Evolutionary conservation across 2,329 filamentous ascomycete genomes (phyloP).

Genomic region (Stachybotrys elegans): DNA sequence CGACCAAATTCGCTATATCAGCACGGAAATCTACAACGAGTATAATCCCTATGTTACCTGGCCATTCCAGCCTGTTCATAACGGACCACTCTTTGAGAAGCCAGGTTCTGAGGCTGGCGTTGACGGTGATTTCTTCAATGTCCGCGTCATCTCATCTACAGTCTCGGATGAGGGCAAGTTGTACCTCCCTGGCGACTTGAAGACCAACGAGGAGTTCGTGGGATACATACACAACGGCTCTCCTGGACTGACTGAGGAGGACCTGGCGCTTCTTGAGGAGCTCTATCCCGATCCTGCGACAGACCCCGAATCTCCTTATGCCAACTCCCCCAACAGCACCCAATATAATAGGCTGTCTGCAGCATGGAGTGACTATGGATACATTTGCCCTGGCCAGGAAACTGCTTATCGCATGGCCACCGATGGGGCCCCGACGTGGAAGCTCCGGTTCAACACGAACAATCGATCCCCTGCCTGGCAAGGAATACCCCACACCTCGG

Average conservation of each 20-base stretch:
- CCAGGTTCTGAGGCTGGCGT: conserved; percentile 34
- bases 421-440: conserved; percentile 29
- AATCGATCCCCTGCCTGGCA: conserved; percentile 26
- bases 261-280: conserved; percentile 19
- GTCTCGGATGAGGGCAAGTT: conserved; percentile 31
- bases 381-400: conserved; percentile 39
- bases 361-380: conserved; percentile 39
- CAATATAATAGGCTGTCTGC: conserved; percentile 40
- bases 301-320: conserved; percentile 26
- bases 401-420: conserved; percentile 31
- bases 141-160: conserved; percentile 31
- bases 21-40: conserved; percentile 31
- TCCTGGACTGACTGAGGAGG: conserved; percentile 20
- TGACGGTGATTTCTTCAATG: conserved; percentile 30
- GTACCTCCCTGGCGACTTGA: conserved; percentile 23
- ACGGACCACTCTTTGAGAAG: conserved; percentile 40
- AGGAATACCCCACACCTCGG: conserved; percentile 32
- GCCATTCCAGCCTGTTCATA: conserved; percentile 44
- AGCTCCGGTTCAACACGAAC: conserved; percentile 32
- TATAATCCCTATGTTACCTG: conserved; percentile 36
- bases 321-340: conserved; percentile 31
- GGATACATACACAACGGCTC: conserved; percentile 29
- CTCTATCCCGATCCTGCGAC: conserved; percentile 31
- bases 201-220: conserved; percentile 30
- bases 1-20: conserved; percentile 27